These are phyloP conservation scores for Fusarium longipes DNA, from an alignment of 2,329 filamentous ascomycete genomes.

Conservation along the genomic window DNA sequence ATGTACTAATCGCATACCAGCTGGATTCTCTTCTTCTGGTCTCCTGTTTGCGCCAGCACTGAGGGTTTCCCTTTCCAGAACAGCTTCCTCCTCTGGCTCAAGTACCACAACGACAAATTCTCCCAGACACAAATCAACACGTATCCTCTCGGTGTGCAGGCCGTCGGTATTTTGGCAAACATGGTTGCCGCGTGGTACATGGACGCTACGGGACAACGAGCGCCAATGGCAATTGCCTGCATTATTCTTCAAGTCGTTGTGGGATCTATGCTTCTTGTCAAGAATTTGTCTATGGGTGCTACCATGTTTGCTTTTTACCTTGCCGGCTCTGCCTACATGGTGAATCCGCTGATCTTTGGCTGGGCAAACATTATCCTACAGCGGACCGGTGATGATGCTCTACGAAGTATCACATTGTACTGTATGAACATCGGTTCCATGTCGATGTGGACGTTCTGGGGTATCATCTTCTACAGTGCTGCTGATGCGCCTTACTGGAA, in stretches of 20 bases:
- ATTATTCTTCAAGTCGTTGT: slow-evolving; percentile 34
- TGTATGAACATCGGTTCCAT: slow-evolving; percentile 55
- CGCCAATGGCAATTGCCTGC: slow-evolving; percentile 29
- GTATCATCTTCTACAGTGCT: slow-evolving; percentile 56
- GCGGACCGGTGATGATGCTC: slow-evolving; percentile 52
- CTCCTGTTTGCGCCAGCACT: slow-evolving; percentile 39
- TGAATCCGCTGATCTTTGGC: slow-evolving; percentile 45
- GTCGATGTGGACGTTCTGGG: slow-evolving; percentile 59
- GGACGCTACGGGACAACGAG: slow-evolving; percentile 29
- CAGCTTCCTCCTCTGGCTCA: slow-evolving; percentile 44
- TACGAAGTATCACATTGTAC: slow-evolving; percentile 54
- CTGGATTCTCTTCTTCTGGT: slow-evolving; percentile 55
- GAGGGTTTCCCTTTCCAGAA: slow-evolving; percentile 42
- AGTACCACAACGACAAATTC: slow-evolving; percentile 34
- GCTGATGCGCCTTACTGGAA: slow-evolving; percentile 57
- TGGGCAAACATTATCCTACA: slow-evolving; percentile 44
- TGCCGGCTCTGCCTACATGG: slow-evolving; percentile 40
- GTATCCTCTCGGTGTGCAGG: slow-evolving; percentile 42
- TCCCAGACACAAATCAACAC: slow-evolving; percentile 44
- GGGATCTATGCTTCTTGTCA: slow-evolving; percentile 39
- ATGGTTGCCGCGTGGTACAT: slow-evolving; percentile 40
- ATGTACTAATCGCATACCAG: slow-evolving; percentile 15
- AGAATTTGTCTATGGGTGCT: slow-evolving; percentile 28
- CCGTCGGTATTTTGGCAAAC: slow-evolving; percentile 43
- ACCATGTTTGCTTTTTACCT: slow-evolving; percentile 43